These are phyloP conservation scores for Aspergillus panamensis DNA, from an alignment of 495 filamentous ascomycete species.

Conservation along the genomic window DNA sequence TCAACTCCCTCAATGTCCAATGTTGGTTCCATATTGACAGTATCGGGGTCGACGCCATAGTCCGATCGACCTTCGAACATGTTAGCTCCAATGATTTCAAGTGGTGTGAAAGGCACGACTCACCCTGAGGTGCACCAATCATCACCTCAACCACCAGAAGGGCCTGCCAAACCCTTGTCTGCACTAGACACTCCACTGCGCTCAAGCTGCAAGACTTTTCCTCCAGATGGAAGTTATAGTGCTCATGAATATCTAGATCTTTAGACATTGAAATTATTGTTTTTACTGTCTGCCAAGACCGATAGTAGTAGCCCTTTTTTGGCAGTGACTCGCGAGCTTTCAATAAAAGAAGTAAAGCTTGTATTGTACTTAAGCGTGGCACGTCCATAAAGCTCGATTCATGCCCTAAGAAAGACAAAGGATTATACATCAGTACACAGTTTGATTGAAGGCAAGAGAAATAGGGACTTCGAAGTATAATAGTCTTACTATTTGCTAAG, in stretches of 20 bases:
- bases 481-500: conserved; percentile 74
- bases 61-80: conserved; percentile 68
- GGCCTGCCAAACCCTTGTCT: conserved; percentile 87
- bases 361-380: conserved; percentile 87
- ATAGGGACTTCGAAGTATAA: background rate
- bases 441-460: background rate
- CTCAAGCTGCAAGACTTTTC: conserved; percentile 65
- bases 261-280: conserved; percentile 89
- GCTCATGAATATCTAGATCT: conserved; percentile 87
- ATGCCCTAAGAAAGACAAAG: conserved; percentile 59
- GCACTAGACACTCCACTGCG: conserved; percentile 72
- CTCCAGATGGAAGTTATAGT: conserved; percentile 70
- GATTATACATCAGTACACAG: conserved; percentile 22
- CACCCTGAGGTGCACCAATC: conserved; percentile 94
- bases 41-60: conserved; percentile 67
- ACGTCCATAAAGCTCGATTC: conserved; percentile 96
- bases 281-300: conserved; percentile 97
- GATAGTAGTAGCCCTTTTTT: conserved; percentile 92
- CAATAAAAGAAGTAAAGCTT: conserved; percentile 80
- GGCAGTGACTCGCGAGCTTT: conserved; percentile 91
- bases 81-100: conserved; percentile 22
- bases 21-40: conserved; percentile 72
- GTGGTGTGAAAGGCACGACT: conserved; percentile 11
- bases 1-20: conserved; percentile 64
- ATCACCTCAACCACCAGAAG: conserved; percentile 85